Evolutionary conservation across 768 basidiomycete species (phyloP).

Genomic region (Pulveroboletus frians): DNA sequence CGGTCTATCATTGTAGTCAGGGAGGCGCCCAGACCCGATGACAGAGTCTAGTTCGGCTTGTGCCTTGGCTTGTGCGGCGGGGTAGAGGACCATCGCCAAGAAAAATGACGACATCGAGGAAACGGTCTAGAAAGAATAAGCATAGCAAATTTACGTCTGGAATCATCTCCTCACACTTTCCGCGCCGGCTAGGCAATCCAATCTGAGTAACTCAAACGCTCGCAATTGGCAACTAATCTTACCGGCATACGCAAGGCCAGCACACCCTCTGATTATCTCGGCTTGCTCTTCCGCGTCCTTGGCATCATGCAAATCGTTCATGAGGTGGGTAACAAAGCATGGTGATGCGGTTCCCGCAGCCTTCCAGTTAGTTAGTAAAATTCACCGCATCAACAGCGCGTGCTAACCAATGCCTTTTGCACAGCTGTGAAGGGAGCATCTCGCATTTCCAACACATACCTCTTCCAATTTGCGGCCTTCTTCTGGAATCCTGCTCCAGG

Average conservation of each 20-base stretch:
- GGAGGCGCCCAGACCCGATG: conserved; percentile 26
- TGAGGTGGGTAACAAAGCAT: conserved; percentile 28
- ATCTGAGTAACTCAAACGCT: conserved; percentile 6
- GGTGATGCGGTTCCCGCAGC: conserved; percentile 25
- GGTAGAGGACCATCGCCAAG: conserved; percentile 28
- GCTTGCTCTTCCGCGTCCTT: conserved; percentile 18
- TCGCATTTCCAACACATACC: conserved; percentile 44
- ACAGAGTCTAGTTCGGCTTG: conserved; percentile 26
- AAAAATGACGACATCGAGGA: conserved; percentile 30
- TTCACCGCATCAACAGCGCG: not conserved
- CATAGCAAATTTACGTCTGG: not conserved
- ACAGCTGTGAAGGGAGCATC: conserved; percentile 40
- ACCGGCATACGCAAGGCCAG: conserved; percentile 47
- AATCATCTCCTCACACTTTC: conserved; percentile 27
- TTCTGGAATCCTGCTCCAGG: conserved; percentile 48
- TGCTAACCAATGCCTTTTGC: conserved; percentile 35
- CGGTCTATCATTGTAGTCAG: conserved; percentile 28
- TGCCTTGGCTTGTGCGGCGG: conserved; percentile 27
- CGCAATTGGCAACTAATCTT: conserved; percentile 4
- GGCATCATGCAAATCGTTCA: conserved; percentile 15
- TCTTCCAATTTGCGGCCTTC: conserved; percentile 47
- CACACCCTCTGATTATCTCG: conserved; percentile 38
- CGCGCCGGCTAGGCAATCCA: conserved; percentile 32
- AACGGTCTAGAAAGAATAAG: conserved; percentile 21
- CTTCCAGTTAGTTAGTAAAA: conserved; percentile 10